These are phyloP conservation scores for Colletotrichum cuscutae DNA, from an alignment of 2,329 filamentous ascomycete species.

Conservation along the genomic window DNA sequence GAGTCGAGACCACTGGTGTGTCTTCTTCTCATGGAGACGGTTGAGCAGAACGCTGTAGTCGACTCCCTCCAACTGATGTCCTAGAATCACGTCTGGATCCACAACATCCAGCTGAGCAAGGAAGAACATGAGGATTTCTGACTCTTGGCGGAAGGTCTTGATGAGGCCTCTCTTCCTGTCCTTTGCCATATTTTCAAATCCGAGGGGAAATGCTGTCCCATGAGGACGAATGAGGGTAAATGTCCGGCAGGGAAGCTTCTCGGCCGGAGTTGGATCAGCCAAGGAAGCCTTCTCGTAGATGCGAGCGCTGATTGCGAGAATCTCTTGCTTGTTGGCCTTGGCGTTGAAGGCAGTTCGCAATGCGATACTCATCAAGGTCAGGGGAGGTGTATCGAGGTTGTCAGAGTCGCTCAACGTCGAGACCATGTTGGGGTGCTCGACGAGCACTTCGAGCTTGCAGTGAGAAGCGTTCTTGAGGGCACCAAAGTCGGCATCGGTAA, in stretches of 20 bases:
- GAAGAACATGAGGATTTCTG: constrained; percentile 87
- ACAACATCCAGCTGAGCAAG: constrained; percentile 87
- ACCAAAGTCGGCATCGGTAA: constrained; percentile 85
- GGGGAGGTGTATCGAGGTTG: constrained; percentile 81
- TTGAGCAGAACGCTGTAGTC: constrained; percentile 93
- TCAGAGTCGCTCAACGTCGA: constrained; percentile 80
- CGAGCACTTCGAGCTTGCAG: constrained; percentile 93
- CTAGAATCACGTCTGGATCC: constrained; percentile 93
- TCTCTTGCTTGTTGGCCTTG: constrained; percentile 96
- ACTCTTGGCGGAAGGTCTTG: constrained; percentile 84
- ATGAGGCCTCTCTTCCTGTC: constrained; percentile 80
- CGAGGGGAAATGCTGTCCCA: constrained; percentile 77
- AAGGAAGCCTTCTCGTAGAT: constrained; percentile 92
- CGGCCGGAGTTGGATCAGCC: constrained; percentile 86
- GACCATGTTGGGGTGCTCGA: constrained; percentile 81
- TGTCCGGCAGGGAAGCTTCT: constrained; percentile 87
- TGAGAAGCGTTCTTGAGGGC: constrained; percentile 92
- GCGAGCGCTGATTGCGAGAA: constrained; percentile 88
- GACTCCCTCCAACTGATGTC: constrained; percentile 96
- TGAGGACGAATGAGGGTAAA: constrained; percentile 92
- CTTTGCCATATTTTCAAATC: constrained; percentile 82
- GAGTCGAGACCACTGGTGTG: constrained; percentile 92
- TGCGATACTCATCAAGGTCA: constrained; percentile 96
- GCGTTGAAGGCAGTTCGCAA: constrained; percentile 89
- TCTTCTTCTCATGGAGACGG: constrained; percentile 89